Evolutionary conservation across 331 rosid genomes (phyloP).

Genomic region (Ulmus americana): DNA sequence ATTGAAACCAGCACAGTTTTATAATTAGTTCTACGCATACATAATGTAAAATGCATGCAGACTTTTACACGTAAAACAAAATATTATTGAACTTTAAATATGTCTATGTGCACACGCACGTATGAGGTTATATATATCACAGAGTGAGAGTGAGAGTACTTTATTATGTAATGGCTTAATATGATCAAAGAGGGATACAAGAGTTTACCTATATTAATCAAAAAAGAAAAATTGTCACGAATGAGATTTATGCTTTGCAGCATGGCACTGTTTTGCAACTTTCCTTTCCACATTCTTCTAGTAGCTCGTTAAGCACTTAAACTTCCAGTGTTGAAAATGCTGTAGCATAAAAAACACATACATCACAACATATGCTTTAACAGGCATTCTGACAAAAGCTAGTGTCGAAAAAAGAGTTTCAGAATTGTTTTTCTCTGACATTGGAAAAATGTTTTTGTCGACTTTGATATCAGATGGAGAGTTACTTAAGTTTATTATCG

Average conservation of each 20-base stretch:
- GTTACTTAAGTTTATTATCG: too few species aligned
- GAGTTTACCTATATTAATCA: conserved; percentile 4
- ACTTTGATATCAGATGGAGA: too few species aligned
- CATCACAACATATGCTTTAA: too few species aligned
- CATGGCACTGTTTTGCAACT: neutral
- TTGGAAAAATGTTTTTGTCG: too few species aligned
- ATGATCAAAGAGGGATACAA: neutral
- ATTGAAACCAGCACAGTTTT: neutral
- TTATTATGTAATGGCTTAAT: neutral
- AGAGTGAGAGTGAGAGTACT: neutral
- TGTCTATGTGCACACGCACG: too few species aligned
- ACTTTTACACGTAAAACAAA: neutral
- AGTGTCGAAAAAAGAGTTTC: too few species aligned
- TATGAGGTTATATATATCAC: neutral
- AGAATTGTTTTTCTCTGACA: too few species aligned
- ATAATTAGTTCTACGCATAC: neutral
- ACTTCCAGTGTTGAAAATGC: too few species aligned
- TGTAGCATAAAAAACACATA: too few species aligned
- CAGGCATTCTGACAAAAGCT: too few species aligned
- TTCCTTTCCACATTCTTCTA: neutral
- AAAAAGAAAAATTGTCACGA: neutral
- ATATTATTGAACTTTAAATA: neutral
- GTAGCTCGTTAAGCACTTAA: too few species aligned
- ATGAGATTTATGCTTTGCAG: neutral
- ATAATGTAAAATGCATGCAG: neutral